Base-by-base conservation (phyloP, 345 rosid genomes). In the Hibiscus mutabilis region DNA sequence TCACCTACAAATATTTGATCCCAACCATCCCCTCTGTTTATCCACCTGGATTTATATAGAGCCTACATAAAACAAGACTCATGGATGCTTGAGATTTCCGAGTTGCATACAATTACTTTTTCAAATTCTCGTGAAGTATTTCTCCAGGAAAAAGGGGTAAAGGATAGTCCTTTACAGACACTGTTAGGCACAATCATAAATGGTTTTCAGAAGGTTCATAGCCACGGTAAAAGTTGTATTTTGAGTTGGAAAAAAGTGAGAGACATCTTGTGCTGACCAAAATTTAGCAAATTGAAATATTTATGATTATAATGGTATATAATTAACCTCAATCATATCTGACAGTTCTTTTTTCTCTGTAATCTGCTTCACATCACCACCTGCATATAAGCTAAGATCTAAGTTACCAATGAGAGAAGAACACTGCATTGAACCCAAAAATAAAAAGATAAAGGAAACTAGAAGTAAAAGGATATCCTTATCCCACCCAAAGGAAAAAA, bases 301-400 rank as follows among this genome's bases (percentile, higher is more conserved):
- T 47, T 15, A 46, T 59, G 68, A n/a, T 42, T 60, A 31, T 47
- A 64, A 68, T 70, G 51, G 73, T 74, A 75, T 56, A 71, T 71
- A 66, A 44, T 51, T 63, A 83, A 94, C 97, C 96, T 94, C 87
- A 87, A 94, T 87, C 92, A 94, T 76, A 84, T 90, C 91, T 55
- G 93, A 80, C 53, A 91, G 82, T 62, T 85, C 87, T 21, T 82
- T 84, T 80, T 87, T 86, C 68, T 79, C 75, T 12, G 93, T 65
- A 60, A 94, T 81, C 80, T 76, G 67, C 96, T 94, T 94, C 86
- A 94, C 92, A 85, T 94, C 97, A 82, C 98, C 97, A 25, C 96
- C 92, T 90, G 96, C 89, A 86, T 62, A 81, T 76, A 88, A 82
- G 85, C 85, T 82, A 82, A 82, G 78, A 80, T 72, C 80, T 73